phyloP scores from a whole-genome alignment of 495 filamentous ascomycete genomes.

The Aspergillus egyptiacus region DNA sequence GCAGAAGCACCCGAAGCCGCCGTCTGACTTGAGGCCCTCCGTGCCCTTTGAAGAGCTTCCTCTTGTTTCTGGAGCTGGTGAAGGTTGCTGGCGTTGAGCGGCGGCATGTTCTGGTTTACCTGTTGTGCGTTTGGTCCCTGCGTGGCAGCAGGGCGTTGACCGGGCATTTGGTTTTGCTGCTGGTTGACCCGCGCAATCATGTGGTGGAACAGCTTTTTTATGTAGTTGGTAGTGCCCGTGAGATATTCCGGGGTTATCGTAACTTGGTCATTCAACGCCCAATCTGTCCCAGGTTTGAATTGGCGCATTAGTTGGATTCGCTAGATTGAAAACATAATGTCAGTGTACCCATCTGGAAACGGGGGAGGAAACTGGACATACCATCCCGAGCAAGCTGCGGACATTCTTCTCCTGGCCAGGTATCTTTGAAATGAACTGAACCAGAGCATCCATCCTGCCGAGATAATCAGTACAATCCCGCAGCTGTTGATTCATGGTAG shows the following conservation, averaged over 20 bases:
- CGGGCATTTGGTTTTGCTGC: slow-evolving; percentile 25
- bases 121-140: slow-evolving; percentile 25
- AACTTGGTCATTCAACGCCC: slow-evolving; percentile 49
- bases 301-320: slow-evolving; percentile 54
- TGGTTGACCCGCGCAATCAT: slow-evolving; percentile 38
- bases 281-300: slow-evolving; percentile 46
- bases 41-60: slow-evolving; percentile 38
- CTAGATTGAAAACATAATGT: slow-evolving; percentile 34
- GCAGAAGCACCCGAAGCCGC: slow-evolving; percentile 58
- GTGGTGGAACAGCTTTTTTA: slow-evolving; percentile 37
- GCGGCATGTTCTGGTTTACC: slow-evolving; percentile 35
- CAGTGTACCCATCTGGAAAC: background rate
- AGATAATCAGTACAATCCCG: slow-evolving; percentile 38
- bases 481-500: slow-evolving; percentile 44
- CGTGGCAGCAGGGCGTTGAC: slow-evolving; percentile 21
- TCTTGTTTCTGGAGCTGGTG: slow-evolving; percentile 49
- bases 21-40: slow-evolving; percentile 52
- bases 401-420: slow-evolving; percentile 39
- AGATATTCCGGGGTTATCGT: slow-evolving; percentile 54
- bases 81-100: slow-evolving; percentile 61
- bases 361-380: slow-evolving; percentile 19
- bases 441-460: slow-evolving; percentile 36
- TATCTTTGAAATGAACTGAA: slow-evolving; percentile 34
- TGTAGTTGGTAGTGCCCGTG: slow-evolving; percentile 41
- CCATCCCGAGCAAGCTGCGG: slow-evolving; percentile 40